Evolutionary conservation across 768 basidiomycete genomes (phyloP), one percentile per base, ranked within the genome.

Genomic region (Termitomyces sp.): DNA sequence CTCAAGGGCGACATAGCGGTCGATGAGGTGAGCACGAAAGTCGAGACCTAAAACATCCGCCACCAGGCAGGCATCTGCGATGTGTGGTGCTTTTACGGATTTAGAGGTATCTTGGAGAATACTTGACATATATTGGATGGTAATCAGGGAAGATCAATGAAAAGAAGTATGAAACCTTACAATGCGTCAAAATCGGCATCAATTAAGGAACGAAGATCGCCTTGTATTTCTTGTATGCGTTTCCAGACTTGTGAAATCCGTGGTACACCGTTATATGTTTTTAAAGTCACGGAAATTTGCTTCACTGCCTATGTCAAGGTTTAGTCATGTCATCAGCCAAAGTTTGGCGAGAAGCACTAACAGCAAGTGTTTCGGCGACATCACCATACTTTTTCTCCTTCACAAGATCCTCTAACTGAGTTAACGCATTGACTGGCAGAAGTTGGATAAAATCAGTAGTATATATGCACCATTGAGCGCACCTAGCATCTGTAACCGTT

Each of bases 401-500:
- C 2, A 92, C 79, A 24, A 89, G 79, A 43, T 85, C 86, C 59
- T 94, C 88, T 27, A 98, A 72, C 63, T 94, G 92, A 10, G 84
- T 81, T 47, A 94, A 72, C 12, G 88, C 88, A 64, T 93, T 92
- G 27, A 88, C 94, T 98, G 20, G 54, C 55, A 32, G 22, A 20
- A 48, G 8, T 53, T 43, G 32, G 47, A 48, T 50, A 16, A 44
- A 13, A 48, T 27, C 14, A 48, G 13, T 12, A 0, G 14, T 47
- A 46, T 29, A 5, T 22, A 56, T 22, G 42, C 50, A 39, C 43
- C 24, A 47, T 0, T 4, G 27, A 37, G 72, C 86, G 46, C 63
- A 95, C 96, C 91, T 22, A 99, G 80, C 93, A 97, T 97, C 68
- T 94, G 93, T 66, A 98, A 76, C 56, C 94, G 76, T 71, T 92